A percentile compares a stretch with the other conserved stretches of the same genome.
These are phyloP conservation scores for Ophiostoma montium DNA, from an alignment of 2,329 filamentous ascomycete species.

Conservation along the genomic window DNA sequence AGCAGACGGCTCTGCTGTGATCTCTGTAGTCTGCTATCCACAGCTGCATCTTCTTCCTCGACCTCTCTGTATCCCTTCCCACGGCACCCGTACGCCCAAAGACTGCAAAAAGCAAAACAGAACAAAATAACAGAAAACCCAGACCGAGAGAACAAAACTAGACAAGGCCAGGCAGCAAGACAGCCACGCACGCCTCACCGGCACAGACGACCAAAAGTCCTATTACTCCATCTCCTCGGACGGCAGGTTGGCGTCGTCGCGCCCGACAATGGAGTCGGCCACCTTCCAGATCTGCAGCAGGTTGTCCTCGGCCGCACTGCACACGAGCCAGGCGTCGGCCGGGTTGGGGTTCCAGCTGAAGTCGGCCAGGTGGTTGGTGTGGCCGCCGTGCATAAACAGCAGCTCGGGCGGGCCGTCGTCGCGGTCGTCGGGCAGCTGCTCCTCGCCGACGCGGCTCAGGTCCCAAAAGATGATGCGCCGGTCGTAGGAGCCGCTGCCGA, in stretches of 20 bases:
- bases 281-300: conserved; percentile 91
- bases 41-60: background rate
- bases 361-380: conserved; percentile 92
- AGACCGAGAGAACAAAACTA: background rate
- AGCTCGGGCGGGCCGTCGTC: conserved; percentile 92
- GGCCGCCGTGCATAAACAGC: conserved; percentile 97
- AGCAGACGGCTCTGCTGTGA: too few relatives aligned
- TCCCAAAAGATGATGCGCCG: conserved; percentile 95
- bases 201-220: background rate
- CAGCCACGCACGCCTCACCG: too few relatives aligned
- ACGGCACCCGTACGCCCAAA: conserved; percentile 3
- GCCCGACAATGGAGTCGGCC: conserved; percentile 65
- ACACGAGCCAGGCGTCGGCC: conserved; percentile 93
- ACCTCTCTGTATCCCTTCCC: background rate
- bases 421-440: conserved; percentile 86
- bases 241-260: conserved; percentile 60
- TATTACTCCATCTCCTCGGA: conserved; percentile 65
- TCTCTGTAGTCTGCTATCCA: too few relatives aligned
- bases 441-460: conserved; percentile 76
- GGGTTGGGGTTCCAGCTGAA: conserved; percentile 95
- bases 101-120: background rate
- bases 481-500: conserved; percentile 88
- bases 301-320: conserved; percentile 93
- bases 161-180: background rate
- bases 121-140: background rate